Evolutionary conservation across 2,329 filamentous ascomycete genomes (phyloP).

Genomic region (Ceratocystis harringtonii): DNA sequence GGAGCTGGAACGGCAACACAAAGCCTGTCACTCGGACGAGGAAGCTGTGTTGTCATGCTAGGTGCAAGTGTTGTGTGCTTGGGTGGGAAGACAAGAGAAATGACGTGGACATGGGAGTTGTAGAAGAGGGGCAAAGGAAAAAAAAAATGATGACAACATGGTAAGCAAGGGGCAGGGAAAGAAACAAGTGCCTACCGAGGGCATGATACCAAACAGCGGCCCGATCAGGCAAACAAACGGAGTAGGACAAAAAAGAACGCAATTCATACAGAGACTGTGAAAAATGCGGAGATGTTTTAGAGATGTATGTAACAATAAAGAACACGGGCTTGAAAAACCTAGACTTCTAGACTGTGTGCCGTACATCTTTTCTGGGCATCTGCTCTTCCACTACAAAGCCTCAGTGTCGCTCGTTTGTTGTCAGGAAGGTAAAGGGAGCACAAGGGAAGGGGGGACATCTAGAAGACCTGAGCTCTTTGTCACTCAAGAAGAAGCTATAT

Average conservation of each 20-base stretch:
- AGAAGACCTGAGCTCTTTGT: neutral
- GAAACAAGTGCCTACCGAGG: neutral
- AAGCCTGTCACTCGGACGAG: neutral
- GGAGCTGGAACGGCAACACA: neutral
- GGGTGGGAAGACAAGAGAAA: neutral
- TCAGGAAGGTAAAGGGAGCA: neutral
- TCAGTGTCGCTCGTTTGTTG: neutral
- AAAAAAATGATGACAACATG: neutral
- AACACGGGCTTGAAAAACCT: neutral
- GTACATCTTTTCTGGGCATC: too few relatives aligned
- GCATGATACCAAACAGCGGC: neutral
- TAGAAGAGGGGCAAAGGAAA: neutral
- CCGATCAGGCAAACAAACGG: neutral
- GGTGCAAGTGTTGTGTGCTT: too few relatives aligned
- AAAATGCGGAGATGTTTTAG: neutral
- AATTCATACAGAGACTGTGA: neutral
- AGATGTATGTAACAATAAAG: neutral
- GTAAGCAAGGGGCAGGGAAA: neutral
- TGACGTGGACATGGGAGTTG: neutral
- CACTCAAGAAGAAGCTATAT: neutral
- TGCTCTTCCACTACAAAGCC: neutral
- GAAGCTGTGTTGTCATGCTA: too few relatives aligned
- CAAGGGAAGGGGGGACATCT: neutral
- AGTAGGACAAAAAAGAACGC: neutral
- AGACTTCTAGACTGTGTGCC: neutral